These are phyloP conservation scores for Suillus bovinus DNA, from an alignment of 768 basidiomycete species.

Conservation along the genomic window DNA sequence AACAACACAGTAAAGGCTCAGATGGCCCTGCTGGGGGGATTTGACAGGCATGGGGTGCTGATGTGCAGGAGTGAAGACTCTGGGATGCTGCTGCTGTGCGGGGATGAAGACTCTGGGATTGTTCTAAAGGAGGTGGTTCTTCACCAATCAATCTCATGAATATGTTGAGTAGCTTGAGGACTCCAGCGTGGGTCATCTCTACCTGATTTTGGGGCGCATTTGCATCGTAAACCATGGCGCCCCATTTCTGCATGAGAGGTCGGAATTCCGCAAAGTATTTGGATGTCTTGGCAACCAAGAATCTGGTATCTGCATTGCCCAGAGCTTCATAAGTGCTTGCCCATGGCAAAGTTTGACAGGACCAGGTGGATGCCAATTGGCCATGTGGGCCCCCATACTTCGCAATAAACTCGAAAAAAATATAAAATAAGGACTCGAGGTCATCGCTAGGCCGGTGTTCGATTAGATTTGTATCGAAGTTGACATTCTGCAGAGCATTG, in stretches of 20 bases:
- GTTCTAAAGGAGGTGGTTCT: no score
- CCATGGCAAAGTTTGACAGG: neutral
- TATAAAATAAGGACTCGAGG: neutral
- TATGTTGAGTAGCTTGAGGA: neutral
- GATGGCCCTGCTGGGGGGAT: no score
- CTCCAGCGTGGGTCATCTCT: neutral
- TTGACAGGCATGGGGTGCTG: no score
- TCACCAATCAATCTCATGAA: no score
- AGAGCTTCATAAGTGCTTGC: neutral
- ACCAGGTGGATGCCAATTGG: neutral
- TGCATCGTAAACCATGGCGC: neutral
- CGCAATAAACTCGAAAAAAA: neutral
- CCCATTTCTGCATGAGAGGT: neutral
- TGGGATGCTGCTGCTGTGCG: no score
- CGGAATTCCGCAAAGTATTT: neutral
- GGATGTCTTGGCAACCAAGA: neutral
- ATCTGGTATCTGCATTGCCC: neutral
- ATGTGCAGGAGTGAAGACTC: no score
- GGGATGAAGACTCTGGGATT: no score
- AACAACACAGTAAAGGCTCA: no score
- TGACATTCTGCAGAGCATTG: neutral
- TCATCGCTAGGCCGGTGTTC: neutral
- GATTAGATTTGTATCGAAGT: neutral
- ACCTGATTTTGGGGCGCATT: neutral
- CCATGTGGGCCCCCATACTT: neutral